Base-by-base conservation (phyloP, 1,139 yeast species). In the Magnusiomyces fungicola region DNA sequence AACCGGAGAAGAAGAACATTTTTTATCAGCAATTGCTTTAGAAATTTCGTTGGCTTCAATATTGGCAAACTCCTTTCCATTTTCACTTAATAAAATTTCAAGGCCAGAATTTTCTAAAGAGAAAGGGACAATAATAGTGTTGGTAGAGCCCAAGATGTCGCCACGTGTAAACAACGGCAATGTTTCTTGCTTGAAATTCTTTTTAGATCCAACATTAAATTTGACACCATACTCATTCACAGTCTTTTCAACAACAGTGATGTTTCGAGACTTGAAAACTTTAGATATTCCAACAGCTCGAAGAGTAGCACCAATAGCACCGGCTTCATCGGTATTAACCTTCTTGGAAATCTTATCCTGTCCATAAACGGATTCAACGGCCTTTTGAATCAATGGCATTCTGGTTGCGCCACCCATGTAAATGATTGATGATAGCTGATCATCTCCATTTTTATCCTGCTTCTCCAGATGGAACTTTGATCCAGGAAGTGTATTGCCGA, bases 241-340 rank as follows among this genome's bases (percentile, higher is more conserved):
- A 64, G 70, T 18, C 51, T 76, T 77, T 54, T 88, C 96, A 43
- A 76, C 63, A 6, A 88, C 73, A 24, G 72, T 70, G 48, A 88
- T 73, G 43, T 78, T 81, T 58, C 78, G 80, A 9, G 83, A 73
- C 57, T 80, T 78, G 63, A 81, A 82, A 57, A 78, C 74, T 43
- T 76, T 74, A 27, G 83, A 76, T 22, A 81, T 62, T 18, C 73
- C 76, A 48, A 89, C 84, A 14, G 94, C 98, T 55, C 89, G 77
- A 45, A 85, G 70, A 14, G 96, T 81, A 4, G 95, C 81, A 49
- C 99, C 99, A 61, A 87, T 73, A 14, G 89, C 96, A 52, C 88
- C 89, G 53, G 97, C 81, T 68, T 92, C 99, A 68, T 92, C 99
- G 0, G 98, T 94, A 65, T 92, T 92, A 46, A 94, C 95, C 50